phyloP scores from a whole-genome alignment of 305 asterid genomes.

The Andrographis paniculata region DNA sequence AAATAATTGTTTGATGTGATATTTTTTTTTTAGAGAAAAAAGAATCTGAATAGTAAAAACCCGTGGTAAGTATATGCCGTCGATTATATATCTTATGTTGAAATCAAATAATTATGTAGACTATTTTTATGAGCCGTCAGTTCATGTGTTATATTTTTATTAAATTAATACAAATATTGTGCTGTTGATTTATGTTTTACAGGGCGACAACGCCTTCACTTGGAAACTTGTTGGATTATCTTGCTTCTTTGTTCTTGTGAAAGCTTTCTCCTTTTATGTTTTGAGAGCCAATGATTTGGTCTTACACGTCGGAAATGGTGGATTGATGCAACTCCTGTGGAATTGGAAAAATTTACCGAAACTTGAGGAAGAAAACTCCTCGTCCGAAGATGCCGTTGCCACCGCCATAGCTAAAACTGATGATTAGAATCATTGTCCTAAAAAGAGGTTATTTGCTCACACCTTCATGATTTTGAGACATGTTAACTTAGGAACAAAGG shows the following conservation, averaged over 20 bases:
- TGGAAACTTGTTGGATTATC: slow-evolving; percentile 32
- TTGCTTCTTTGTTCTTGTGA: slow-evolving; percentile 40
- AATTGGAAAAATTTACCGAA: slow-evolving; percentile 26
- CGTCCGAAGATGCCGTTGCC: slow-evolving; percentile 21
- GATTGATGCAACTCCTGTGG: slow-evolving; percentile 52
- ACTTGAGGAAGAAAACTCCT: slow-evolving; percentile 19
- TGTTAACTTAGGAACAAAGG: neutral
- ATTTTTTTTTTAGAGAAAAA: too few species aligned
- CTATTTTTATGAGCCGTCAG: too few species aligned
- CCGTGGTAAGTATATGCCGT: too few species aligned
- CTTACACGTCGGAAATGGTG: slow-evolving; percentile 53
- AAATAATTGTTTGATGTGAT: too few species aligned
- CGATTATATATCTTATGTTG: too few species aligned
- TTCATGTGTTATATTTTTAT: too few species aligned
- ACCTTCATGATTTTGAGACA: neutral
- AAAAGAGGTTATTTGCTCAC: neutral
- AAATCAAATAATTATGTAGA: too few species aligned
- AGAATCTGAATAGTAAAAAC: too few species aligned
- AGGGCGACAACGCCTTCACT: slow-evolving; percentile 31
- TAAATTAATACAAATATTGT: too few species aligned
- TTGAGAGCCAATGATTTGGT: slow-evolving; percentile 31
- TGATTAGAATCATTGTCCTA: slow-evolving; percentile 17
- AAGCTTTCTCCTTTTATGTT: slow-evolving; percentile 22
- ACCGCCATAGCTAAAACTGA: slow-evolving; percentile 13
- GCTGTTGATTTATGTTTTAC: too few species aligned